These are phyloP conservation scores for Rhynchospora pubera DNA, from an alignment of 176 grass and related monocot species.

Conservation along the genomic window DNA sequence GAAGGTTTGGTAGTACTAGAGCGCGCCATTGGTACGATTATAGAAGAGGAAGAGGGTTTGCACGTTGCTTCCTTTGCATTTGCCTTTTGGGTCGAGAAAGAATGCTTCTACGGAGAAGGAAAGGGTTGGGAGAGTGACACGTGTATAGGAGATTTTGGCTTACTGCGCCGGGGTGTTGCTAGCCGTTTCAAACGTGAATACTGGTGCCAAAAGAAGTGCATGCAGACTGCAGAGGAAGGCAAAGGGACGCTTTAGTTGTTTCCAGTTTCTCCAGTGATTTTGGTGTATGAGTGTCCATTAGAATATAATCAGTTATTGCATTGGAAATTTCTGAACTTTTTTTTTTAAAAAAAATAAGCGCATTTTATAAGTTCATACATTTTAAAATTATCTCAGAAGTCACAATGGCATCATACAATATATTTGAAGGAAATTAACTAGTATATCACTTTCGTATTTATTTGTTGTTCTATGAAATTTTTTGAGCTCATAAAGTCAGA, in stretches of 20 bases:
- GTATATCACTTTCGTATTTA: no score
- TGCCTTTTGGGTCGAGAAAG: neutral
- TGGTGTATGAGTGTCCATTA: neutral
- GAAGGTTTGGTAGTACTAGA: conserved; percentile 10
- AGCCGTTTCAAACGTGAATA: neutral
- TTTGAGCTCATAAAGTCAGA: no score
- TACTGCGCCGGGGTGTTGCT: neutral
- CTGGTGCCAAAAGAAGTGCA: neutral
- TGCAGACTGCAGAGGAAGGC: neutral
- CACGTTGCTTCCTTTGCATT: neutral
- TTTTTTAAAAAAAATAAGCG: no score
- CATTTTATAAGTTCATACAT: no score
- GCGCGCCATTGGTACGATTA: conserved; percentile 15
- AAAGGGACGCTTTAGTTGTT: neutral
- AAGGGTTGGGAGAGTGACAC: neutral
- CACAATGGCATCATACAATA: no score
- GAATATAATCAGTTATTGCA: no score
- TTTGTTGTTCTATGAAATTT: no score
- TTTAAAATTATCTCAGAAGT: no score
- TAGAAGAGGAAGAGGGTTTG: neutral
- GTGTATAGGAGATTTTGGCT: neutral
- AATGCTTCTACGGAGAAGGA: neutral
- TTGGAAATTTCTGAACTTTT: no score
- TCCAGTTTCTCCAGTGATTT: neutral
- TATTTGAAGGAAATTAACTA: no score